Percentiles rank a stretch among this genome's conserved stretches.
These are phyloP conservation scores for Mycena citricolor DNA, from an alignment of 1,284 basidiomycete genomes.

Conservation along the genomic window DNA sequence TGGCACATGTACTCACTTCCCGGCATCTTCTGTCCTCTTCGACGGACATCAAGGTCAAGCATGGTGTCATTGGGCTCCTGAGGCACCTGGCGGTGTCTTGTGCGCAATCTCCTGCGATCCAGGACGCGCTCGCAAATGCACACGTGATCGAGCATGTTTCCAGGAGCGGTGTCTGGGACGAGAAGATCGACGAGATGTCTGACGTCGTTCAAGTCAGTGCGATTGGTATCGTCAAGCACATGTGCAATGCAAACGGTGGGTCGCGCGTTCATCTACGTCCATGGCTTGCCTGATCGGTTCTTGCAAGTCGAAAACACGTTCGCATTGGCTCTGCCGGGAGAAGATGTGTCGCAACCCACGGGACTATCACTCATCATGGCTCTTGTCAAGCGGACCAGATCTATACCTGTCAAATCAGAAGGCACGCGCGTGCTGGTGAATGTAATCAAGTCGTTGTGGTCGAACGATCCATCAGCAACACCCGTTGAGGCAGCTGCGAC, in stretches of 20 bases:
- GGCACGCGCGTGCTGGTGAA: constrained; percentile 87
- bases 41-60: constrained; percentile 79
- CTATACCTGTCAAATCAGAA: constrained; percentile 83
- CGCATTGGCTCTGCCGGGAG: constrained; percentile 45
- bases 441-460: constrained; percentile 71
- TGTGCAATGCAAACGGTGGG: constrained; percentile 77
- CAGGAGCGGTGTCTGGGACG: constrained; percentile 70
- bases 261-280: constrained; percentile 11
- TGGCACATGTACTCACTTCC: constrained; percentile 52
- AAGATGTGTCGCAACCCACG: constrained; percentile 32
- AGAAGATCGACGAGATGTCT: constrained; percentile 69
- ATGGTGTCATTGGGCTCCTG: constrained; percentile 79
- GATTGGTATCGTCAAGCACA: constrained; percentile 86
- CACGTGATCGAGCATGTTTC: constrained; percentile 63
- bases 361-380: constrained; percentile 72
- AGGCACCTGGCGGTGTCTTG: constrained; percentile 82
- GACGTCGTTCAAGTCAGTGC: constrained; percentile 86
- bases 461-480: constrained; percentile 41
- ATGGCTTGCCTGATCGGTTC: constrained; percentile 14
- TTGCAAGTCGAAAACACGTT: constrained; percentile 63
- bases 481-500: constrained; percentile 24
- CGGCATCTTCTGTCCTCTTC: constrained; percentile 47
- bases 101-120: constrained; percentile 59
- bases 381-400: constrained; percentile 78
- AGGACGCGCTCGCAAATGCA: constrained; percentile 59